Evolutionary conservation across 2,329 filamentous ascomycete species (phyloP).

Genomic region (Acephala macrosclerotiorum): DNA sequence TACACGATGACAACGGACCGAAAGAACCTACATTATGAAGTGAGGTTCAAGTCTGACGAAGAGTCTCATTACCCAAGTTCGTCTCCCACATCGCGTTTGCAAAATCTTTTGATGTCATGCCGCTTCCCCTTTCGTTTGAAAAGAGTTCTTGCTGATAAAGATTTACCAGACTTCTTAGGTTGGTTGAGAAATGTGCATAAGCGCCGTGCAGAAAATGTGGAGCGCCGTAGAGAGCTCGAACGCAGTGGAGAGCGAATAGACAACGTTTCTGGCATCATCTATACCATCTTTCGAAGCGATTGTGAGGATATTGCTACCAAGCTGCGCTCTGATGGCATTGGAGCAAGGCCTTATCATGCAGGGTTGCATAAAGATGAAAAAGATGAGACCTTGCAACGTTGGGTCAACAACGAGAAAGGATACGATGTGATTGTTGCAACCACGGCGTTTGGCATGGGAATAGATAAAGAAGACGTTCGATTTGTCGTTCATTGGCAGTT

Average conservation of each 20-base stretch:
- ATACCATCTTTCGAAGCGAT: slow-evolving; percentile 77
- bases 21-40: slow-evolving; percentile 88
- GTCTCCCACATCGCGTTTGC: not conserved
- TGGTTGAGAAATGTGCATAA: slow-evolving; percentile 80
- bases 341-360: slow-evolving; percentile 77
- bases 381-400: slow-evolving; percentile 73
- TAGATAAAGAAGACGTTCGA: slow-evolving; percentile 93
- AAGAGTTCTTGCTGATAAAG: slow-evolving; percentile 2
- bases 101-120: not conserved
- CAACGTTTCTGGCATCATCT: slow-evolving; percentile 79
- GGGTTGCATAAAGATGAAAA: slow-evolving; percentile 73
- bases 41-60: slow-evolving; percentile 82
- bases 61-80: slow-evolving; percentile 66
- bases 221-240: slow-evolving; percentile 64
- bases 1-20: slow-evolving; percentile 87
- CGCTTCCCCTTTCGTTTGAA: not conserved
- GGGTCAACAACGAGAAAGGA: slow-evolving; percentile 75
- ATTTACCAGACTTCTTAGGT: slow-evolving; percentile 65
- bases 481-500: slow-evolving; percentile 96
- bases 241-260: slow-evolving; percentile 61
- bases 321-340: slow-evolving; percentile 72
- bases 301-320: slow-evolving; percentile 74
- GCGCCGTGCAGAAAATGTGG: slow-evolving; percentile 66
- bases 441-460: slow-evolving; percentile 97
- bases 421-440: slow-evolving; percentile 96